Evolutionary conservation across 139 green algal genomes (phyloP), one percentile per base, ranked within the genome.

Genomic region (Bryopsis sp.): DNA sequence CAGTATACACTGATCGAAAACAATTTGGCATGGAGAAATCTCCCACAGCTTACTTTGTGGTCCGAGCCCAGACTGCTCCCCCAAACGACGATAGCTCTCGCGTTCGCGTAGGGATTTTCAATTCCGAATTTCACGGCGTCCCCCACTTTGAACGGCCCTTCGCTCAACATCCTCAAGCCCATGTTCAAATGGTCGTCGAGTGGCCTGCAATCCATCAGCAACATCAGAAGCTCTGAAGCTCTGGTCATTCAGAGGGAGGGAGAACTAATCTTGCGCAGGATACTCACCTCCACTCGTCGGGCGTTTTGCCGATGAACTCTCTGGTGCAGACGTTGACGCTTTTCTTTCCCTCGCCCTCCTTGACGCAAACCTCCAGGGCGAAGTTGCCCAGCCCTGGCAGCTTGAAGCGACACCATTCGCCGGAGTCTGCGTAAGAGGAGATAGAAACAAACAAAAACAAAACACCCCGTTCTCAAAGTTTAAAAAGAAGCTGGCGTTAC

Each of bases 31-130:
- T n/a, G n/a, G n/a, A n/a, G n/a, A n/a, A n/a, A n/a, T n/a, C n/a
- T n/a, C n/a, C n/a, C n/a, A n/a, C n/a, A n/a, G n/a, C n/a, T n/a
- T n/a, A n/a, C n/a, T n/a, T n/a, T n/a, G n/a, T n/a, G n/a, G n/a
- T n/a, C n/a, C n/a, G n/a, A n/a, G n/a, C n/a, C n/a, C n/a, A n/a
- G n/a, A n/a, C n/a, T n/a, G n/a, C n/a, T n/a, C n/a, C 59, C 59
- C 59, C 59, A 67, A 67, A 31, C 8, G 8, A 19, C 11, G 24
- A 67, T 29, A 28, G 33, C 28, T 33, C 8, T 48, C 59, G 33
- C 59, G 19, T 67, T 47, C 28, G 6, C 59, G 43, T 33, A 67
- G 8, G 59, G 59, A 67, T 67, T 67, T 32, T 67, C 28, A 19
- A 67, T 11, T 5, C 39, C 5, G 31, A 67, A 67, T 19, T 11